phyloP scores from a whole-genome alignment of 805 yeast genomes.

The Millerozyma miso region DNA sequence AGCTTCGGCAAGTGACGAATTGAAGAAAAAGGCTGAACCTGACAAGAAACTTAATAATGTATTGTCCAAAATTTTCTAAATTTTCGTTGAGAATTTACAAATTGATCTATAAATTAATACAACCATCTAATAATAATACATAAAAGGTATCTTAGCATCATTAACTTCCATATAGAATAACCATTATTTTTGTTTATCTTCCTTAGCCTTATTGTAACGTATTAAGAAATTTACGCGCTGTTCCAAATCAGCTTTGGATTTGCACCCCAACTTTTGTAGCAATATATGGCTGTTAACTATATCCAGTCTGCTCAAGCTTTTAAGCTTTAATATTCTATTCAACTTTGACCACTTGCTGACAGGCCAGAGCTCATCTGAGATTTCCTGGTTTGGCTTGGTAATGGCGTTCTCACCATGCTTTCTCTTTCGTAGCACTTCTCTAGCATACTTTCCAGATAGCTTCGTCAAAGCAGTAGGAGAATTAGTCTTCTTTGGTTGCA shows the following conservation, averaged over 20 bases:
- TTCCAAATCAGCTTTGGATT: conserved; percentile 23
- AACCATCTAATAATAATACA: background rate
- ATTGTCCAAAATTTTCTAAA: conserved; percentile 48
- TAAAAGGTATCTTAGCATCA: background rate
- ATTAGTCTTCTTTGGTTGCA: background rate
- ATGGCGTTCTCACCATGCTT: background rate
- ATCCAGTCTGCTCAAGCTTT: conserved; percentile 19
- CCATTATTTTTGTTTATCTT: background rate
- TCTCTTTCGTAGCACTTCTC: conserved; percentile 11
- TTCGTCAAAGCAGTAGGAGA: background rate
- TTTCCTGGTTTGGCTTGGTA: background rate
- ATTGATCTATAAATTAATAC: conserved; percentile 11
- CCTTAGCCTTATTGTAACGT: conserved; percentile 8
- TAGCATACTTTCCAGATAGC: conserved; percentile 17
- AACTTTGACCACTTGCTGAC: conserved; percentile 30
- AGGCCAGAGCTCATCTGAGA: conserved; percentile 19
- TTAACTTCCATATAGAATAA: background rate
- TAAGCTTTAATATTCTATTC: conserved; percentile 24
- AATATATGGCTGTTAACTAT: conserved; percentile 26
- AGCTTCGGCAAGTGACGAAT: conserved; percentile 52
- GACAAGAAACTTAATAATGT: conserved; percentile 43
- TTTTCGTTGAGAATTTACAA: background rate
- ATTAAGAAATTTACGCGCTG: conserved; percentile 27
- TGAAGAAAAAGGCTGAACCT: conserved; percentile 39
- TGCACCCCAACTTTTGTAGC: conserved; percentile 22